Evolutionary conservation across 2,329 filamentous ascomycete genomes (phyloP).

Genomic region (Aureobasidium lini): DNA sequence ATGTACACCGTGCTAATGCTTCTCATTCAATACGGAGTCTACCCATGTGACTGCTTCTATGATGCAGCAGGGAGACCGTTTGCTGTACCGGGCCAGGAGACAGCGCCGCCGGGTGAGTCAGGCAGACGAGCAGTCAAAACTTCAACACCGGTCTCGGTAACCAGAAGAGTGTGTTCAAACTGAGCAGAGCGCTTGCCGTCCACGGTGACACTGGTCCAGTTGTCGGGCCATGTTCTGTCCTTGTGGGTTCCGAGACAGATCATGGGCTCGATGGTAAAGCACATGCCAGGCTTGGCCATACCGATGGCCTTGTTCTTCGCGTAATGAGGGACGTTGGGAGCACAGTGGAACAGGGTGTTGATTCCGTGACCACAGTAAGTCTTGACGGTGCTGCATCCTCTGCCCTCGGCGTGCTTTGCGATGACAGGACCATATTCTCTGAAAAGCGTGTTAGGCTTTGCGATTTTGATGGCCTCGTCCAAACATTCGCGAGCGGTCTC

Average conservation of each 20-base stretch:
- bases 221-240: conserved; percentile 95
- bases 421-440: conserved; percentile 91
- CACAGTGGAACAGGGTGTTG: conserved; percentile 86
- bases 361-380: conserved; percentile 96
- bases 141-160: conserved; percentile 76
- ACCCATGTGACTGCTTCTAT: neutral
- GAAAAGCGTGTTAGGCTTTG: conserved; percentile 90
- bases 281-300: conserved; percentile 91
- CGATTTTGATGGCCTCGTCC: conserved; percentile 80
- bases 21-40: neutral
- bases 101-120: conserved; percentile 67
- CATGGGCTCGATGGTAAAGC: conserved; percentile 99
- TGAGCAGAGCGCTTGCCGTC: conserved; percentile 89
- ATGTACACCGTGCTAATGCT: conserved; percentile 3
- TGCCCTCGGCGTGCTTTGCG: conserved; percentile 84
- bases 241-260: conserved; percentile 84
- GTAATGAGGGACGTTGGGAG: conserved; percentile 94
- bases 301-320: conserved; percentile 97
- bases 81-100: conserved; percentile 47
- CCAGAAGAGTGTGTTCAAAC: conserved; percentile 81
- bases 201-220: conserved; percentile 92
- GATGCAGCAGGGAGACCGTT: conserved; percentile 5
- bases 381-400: conserved; percentile 82
- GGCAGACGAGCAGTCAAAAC: conserved; percentile 66
- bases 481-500: conserved; percentile 85